These are phyloP conservation scores for Globisporangium perplexum DNA, from an alignment of 352 stramenopile species.

Conservation along the genomic window DNA sequence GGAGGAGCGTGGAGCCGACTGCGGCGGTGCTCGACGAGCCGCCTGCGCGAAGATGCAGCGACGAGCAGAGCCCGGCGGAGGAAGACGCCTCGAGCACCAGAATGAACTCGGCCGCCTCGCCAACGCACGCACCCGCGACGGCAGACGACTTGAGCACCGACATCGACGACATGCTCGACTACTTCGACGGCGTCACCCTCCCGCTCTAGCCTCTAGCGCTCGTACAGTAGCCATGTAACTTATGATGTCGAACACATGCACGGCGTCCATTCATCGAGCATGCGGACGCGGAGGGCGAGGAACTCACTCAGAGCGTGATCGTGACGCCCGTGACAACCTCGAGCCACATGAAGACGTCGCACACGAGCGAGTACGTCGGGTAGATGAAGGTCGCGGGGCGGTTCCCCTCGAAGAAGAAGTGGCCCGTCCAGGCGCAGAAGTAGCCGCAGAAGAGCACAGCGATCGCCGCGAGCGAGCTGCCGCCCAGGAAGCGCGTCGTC, in stretches of 20 bases:
- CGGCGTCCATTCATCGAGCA: neutral
- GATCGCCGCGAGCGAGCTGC: slow-evolving; percentile 15
- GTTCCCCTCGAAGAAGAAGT: slow-evolving; percentile 65
- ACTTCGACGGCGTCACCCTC: slow-evolving; percentile 61
- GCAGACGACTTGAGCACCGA: slow-evolving; percentile 15
- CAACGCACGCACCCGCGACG: neutral
- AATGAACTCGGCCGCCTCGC: neutral
- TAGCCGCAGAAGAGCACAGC: slow-evolving; percentile 33
- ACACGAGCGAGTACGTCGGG: slow-evolving; percentile 56
- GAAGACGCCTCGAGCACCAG: neutral
- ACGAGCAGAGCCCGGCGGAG: neutral
- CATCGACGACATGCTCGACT: slow-evolving; percentile 75
- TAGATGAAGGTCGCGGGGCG: slow-evolving; percentile 62
- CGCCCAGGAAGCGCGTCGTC: slow-evolving; percentile 27
- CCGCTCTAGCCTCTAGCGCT: slow-evolving; percentile 31
- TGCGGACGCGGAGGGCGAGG: neutral
- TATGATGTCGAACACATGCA: neutral
- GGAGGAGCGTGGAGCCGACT: neutral
- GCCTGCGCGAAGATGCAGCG: neutral
- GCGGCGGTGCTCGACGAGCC: neutral
- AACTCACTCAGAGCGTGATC: slow-evolving; percentile 22
- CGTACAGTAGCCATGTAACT: neutral
- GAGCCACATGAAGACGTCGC: slow-evolving; percentile 52
- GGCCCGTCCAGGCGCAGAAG: slow-evolving; percentile 54
- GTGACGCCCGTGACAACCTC: slow-evolving; percentile 32